A percentile compares a stretch with the other conserved stretches of the same genome.
Conservation (phyloP, 2,329 filamentous ascomycete species). For the Lizonia empirigonia region DNA sequence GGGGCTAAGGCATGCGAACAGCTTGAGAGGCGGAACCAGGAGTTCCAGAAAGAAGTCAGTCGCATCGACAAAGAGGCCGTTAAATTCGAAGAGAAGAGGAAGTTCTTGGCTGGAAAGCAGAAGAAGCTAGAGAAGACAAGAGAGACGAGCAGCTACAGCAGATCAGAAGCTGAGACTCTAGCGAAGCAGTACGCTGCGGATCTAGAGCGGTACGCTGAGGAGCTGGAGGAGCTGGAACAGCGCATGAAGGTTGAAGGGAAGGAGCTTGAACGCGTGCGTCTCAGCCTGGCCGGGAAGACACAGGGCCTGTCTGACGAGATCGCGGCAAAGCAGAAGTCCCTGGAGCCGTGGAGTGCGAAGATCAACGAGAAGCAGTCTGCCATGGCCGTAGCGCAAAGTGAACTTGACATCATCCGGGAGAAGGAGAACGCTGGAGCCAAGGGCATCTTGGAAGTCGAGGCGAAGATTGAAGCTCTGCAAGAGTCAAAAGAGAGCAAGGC, state of each 20-base stretch:
- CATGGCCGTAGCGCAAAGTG: conserved; percentile 92
- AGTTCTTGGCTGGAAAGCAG: conserved; percentile 87
- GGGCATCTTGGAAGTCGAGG: conserved; percentile 80
- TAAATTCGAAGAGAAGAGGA: conserved; percentile 97
- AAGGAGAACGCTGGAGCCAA: conserved; percentile 86
- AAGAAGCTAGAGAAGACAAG: conserved; percentile 95
- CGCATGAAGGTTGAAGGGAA: conserved; percentile 79
- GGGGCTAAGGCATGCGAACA: conserved; percentile 82
- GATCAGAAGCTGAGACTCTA: conserved; percentile 74
- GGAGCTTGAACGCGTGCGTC: conserved; percentile 81
- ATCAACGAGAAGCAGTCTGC: conserved; percentile 95
- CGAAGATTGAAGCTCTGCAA: conserved; percentile 76
- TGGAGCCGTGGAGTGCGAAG: conserved; percentile 96
- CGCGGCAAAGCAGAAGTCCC: conserved; percentile 84
- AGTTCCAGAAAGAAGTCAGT: conserved; percentile 81
- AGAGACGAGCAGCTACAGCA: conserved; percentile 73
- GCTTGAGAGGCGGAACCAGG: conserved; percentile 81
- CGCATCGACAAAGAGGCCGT: conserved; percentile 96
- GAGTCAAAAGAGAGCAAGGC: conserved; percentile 73
- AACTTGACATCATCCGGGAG: conserved; percentile 88
- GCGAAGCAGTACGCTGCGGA: conserved; percentile 79
- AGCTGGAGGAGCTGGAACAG: conserved; percentile 77
- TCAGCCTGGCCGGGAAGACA: conserved; percentile 91
- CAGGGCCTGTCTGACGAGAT: conserved; percentile 94
- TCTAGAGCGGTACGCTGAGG: conserved; percentile 74